Conservation (phyloP, 1,139 yeast genomes). For the Protomyces inouyei region DNA sequence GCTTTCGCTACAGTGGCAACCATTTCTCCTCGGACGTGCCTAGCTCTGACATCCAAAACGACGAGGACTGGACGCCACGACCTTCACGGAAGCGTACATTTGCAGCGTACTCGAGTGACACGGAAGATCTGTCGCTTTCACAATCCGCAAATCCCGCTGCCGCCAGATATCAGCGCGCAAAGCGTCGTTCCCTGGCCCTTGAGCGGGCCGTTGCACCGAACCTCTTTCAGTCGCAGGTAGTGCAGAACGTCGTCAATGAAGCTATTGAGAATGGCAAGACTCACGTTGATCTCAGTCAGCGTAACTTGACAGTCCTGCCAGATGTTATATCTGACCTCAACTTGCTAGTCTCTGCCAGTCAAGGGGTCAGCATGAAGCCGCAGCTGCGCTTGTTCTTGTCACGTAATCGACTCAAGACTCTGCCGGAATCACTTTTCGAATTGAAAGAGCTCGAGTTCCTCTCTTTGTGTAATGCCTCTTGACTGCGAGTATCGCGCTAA, state of each 20-base stretch:
- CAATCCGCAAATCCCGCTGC: constrained; percentile 16
- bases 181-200: background rate
- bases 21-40: background rate
- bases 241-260: constrained; percentile 8
- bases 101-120: constrained; percentile 15
- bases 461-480: background rate
- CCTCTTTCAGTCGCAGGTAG: constrained; percentile 7
- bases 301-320: constrained; percentile 14
- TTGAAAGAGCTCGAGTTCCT: constrained; percentile 15
- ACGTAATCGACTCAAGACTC: constrained; percentile 4
- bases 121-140: constrained; percentile 7
- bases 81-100: constrained; percentile 12
- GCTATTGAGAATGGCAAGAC: constrained; percentile 20
- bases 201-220: constrained; percentile 1
- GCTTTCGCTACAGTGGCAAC: background rate
- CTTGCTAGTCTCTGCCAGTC: constrained; percentile 12
- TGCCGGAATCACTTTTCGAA: constrained; percentile 10
- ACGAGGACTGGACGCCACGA: background rate
- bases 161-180: background rate
- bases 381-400: constrained; percentile 11
- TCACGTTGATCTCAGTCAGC: constrained; percentile 8
- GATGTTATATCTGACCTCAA: constrained; percentile 16
- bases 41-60: background rate
- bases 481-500: background rate
- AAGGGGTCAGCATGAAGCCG: constrained; percentile 5